Conservation (phyloP, 805 yeast species). For the Saturnispora ahearnii region DNA sequence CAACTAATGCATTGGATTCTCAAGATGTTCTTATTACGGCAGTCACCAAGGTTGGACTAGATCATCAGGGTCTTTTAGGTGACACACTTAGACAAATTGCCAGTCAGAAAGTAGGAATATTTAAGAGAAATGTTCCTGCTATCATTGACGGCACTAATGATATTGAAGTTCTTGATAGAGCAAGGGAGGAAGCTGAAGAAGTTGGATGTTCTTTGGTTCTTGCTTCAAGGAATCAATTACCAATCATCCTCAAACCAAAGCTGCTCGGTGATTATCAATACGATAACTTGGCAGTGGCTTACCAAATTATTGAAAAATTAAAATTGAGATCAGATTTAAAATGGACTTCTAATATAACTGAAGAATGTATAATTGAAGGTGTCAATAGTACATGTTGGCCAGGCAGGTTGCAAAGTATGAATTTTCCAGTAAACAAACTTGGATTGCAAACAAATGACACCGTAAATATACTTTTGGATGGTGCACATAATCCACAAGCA, state of each 20-base stretch:
- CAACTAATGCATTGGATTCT: constrained; percentile 64
- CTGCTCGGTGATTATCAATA: constrained; percentile 66
- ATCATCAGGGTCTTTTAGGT: constrained; percentile 77
- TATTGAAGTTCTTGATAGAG: constrained; percentile 38
- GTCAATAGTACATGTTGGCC: constrained; percentile 63
- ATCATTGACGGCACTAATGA: constrained; percentile 67
- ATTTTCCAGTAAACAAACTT: constrained; percentile 19
- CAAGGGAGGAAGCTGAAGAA: constrained; percentile 30
- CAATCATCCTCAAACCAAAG: constrained; percentile 32
- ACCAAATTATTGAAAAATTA: constrained; percentile 40
- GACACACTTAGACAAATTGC: constrained; percentile 58
- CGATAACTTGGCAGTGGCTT: constrained; percentile 60
- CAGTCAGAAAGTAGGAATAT: constrained; percentile 76
- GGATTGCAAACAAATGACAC: constrained; percentile 8
- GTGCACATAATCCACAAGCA: constrained; percentile 88
- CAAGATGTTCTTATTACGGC: constrained; percentile 48
- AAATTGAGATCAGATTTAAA: constrained; percentile 2
- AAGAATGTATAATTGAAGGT: constrained; percentile 38
- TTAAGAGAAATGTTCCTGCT: constrained; percentile 50
- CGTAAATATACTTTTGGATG: constrained; percentile 56
- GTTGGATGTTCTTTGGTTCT: constrained; percentile 24
- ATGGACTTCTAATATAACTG: constrained; percentile 9
- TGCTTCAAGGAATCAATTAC: constrained; percentile 1
- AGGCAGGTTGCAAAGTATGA: constrained; percentile 59
- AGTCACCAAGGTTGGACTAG: constrained; percentile 78